Conservation (phyloP, 2,329 filamentous ascomycete species). For the Pseudovirgaria hyperparasitica region DNA sequence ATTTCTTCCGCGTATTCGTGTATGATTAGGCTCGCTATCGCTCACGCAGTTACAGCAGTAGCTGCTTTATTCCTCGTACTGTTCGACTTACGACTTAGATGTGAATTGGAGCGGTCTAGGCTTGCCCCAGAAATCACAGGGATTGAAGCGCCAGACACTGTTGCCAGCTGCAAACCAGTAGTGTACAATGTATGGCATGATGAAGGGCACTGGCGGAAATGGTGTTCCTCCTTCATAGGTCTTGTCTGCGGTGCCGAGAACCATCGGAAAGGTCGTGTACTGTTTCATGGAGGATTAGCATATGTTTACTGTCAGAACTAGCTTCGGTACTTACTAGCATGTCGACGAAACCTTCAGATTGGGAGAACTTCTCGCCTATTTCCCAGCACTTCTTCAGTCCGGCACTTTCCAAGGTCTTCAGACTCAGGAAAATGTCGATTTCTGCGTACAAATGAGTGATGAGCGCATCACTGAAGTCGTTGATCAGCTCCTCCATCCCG, state of each 20-base stretch:
- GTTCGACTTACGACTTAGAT: too few relatives aligned
- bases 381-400: conserved; percentile 5
- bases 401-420: conserved; percentile 8
- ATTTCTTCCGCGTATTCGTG: too few relatives aligned
- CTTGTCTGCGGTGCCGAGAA: conserved; percentile 5
- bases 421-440: conserved; percentile 9
- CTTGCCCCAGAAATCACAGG: conserved; percentile 4
- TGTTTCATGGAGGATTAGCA: too few relatives aligned
- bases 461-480: conserved; percentile 9
- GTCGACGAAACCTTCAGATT: too few relatives aligned
- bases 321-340: too few relatives aligned
- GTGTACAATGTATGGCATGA: conserved; percentile 4
- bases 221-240: conserved; percentile 6
- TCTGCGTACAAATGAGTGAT: conserved; percentile 12
- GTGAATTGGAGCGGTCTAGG: too few relatives aligned
- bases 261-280: conserved; percentile 5
- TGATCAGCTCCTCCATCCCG: conserved; percentile 7
- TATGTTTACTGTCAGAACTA: too few relatives aligned
- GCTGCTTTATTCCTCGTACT: too few relatives aligned
- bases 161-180: conserved; percentile 4
- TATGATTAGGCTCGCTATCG: too few relatives aligned
- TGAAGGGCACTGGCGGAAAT: conserved; percentile 5
- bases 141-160: conserved; percentile 8
- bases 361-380: too few relatives aligned
- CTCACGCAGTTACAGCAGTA: too few relatives aligned